Evolutionary conservation across 768 basidiomycete species (phyloP), one percentile per base, ranked within the genome.

Genomic region (Leucocoprinus leucothites): DNA sequence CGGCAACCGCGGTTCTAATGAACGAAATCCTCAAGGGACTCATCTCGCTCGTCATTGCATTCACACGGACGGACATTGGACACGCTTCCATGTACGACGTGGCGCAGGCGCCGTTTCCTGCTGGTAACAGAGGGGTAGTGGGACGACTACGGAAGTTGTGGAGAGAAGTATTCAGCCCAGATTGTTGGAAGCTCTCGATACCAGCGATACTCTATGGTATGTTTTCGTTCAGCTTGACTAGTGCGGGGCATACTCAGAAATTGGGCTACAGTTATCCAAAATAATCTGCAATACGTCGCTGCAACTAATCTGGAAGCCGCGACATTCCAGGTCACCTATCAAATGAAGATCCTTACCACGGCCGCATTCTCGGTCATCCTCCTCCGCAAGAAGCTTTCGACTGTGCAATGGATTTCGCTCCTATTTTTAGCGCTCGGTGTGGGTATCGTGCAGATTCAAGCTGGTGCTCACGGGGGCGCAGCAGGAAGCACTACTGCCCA

Each of bases 181-280:
- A 98, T 71, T 97, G 96, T 69, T 97, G 94, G 94, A 98, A 98
- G 69, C 74, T 98, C 26, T 93, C 94, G 43, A 94, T 98, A 65
- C 96, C 96, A 21, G 95, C 96, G 49, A 90, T 97, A 65, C 84
- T 98, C 65, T 98, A 97, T 67, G 84, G 85, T 84, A 60, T 40
- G 28, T 42, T 31, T 38, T 36, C 24, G 11, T 28, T 35, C 9
- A 47, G 11, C 49, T 46, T 13, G 21, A n/a, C n/a, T n/a, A 9
- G 3, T 3, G 56, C 42, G 21, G 28, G 4, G 8, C 21, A 54
- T 22, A 6, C 54, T 49, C 18, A 56, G 18, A 9, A 19, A 43
- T 48, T 19, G 34, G 22, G 11, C 54, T 26, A 3, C 11, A 56
- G 90, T 94, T 66, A 84, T 95, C 57, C 92, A 98, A 77, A 96